Evolutionary conservation across 352 stramenopile genomes (phyloP).

Genomic region (Globisporangium nunn): DNA sequence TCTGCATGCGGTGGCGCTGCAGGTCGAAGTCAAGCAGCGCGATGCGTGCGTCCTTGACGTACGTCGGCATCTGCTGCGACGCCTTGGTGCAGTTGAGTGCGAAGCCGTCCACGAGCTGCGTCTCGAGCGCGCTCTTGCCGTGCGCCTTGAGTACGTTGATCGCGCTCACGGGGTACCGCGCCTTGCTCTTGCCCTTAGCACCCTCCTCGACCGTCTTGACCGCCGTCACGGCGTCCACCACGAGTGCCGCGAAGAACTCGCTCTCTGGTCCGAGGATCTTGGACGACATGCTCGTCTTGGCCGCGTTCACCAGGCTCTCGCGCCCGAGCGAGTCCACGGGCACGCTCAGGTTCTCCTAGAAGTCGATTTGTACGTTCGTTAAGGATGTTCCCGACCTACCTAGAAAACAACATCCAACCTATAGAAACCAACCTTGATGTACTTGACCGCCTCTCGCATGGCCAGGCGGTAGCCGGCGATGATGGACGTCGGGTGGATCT

Average conservation of each 20-base stretch:
- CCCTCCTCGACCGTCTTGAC: constrained; percentile 91
- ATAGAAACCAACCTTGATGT: constrained; percentile 85
- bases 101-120: constrained; percentile 92
- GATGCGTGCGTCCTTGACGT: constrained; percentile 93
- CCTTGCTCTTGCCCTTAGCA: constrained; percentile 72
- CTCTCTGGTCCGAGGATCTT: constrained; percentile 98
- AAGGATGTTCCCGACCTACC: not conserved
- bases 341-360: constrained; percentile 91
- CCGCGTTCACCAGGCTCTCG: constrained; percentile 95
- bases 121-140: constrained; percentile 86
- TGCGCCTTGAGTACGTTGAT: constrained; percentile 99
- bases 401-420: not conserved
- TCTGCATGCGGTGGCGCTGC: constrained; percentile 97
- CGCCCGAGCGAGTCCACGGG: constrained; percentile 92
- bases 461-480: constrained; percentile 98
- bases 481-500: constrained; percentile 99
- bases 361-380: not conserved
- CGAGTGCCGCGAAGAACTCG: constrained; percentile 97
- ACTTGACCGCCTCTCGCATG: constrained; percentile 97
- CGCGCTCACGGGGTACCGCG: constrained; percentile 95
- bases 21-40: constrained; percentile 99
- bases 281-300: constrained; percentile 98
- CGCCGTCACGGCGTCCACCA: constrained; percentile 95
- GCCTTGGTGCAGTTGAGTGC: constrained; percentile 96
- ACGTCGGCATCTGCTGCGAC: constrained; percentile 96